Conservation (phyloP, 1,139 yeast genomes). For the Sugiyamaella novakii region DNA sequence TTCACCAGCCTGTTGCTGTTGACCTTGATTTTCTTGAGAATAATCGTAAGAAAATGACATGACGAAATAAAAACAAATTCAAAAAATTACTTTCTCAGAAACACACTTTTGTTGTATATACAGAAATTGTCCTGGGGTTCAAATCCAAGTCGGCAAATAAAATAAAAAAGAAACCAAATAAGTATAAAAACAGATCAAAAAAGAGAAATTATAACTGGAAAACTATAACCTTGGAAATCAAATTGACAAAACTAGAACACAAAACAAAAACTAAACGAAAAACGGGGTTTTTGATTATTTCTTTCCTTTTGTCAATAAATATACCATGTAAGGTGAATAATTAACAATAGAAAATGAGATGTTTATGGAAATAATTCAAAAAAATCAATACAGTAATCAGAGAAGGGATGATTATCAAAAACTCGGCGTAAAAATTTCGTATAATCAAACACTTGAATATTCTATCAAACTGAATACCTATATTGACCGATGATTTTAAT, state of each 20-base stretch:
- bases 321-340: background rate
- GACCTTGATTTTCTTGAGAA: constrained; percentile 14
- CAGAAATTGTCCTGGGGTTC: constrained; percentile 3
- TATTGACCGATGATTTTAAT: no score
- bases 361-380: background rate
- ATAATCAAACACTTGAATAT: no score
- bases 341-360: constrained; percentile 1
- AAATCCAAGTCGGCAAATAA: background rate
- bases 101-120: constrained; percentile 2
- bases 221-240: constrained; percentile 8
- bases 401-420: no score
- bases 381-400: background rate
- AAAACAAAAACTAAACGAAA: background rate
- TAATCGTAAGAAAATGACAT: constrained; percentile 20
- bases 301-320: background rate
- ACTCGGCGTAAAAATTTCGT: no score
- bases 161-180: constrained; percentile 4
- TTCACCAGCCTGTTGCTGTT: constrained; percentile 8
- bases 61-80: constrained; percentile 3
- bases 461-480: no score
- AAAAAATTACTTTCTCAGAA: background rate
- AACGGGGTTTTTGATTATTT: background rate
- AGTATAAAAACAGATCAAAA: constrained; percentile 1
- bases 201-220: background rate
- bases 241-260: background rate